Percentiles rank a stretch among this genome's conserved stretches.
Conservation (phyloP, 228 moss, liverwort and hornwort species). For the Sphagnum magellanicum region DNA sequence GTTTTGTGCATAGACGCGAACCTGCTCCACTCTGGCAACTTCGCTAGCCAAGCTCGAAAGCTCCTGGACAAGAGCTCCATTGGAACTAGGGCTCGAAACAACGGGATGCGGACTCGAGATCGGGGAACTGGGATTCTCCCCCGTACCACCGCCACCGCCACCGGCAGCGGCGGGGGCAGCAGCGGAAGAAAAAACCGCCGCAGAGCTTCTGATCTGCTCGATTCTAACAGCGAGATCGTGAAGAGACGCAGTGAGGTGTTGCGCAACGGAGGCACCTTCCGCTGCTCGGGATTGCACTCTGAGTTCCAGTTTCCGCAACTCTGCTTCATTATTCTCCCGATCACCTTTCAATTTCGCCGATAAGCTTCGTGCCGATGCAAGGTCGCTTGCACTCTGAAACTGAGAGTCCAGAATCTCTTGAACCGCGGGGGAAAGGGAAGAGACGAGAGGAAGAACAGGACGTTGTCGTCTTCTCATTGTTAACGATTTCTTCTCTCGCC, state of each 20-base stretch:
- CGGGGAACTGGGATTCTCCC: conserved; percentile 4
- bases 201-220: conserved; percentile 16
- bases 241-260: conserved; percentile 13
- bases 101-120: conserved; percentile 3
- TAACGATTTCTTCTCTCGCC: too few species aligned
- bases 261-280: conserved; percentile 19
- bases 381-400: conserved; percentile 31
- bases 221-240: conserved; percentile 19
- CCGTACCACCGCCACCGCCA: conserved; percentile 7
- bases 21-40: conserved; percentile 62
- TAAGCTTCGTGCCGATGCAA: conserved; percentile 21
- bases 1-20: conserved; percentile 59
- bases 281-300: conserved; percentile 19
- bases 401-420: conserved; percentile 21
- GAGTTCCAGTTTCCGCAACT: conserved; percentile 16
- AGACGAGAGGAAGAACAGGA: conserved; percentile 10
- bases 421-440: conserved; percentile 24
- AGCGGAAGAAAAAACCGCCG: neutral
- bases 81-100: conserved; percentile 13
- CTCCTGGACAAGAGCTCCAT: conserved; percentile 29
- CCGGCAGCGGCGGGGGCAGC: neutral
- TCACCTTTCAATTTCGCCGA: conserved; percentile 24
- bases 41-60: conserved; percentile 56
- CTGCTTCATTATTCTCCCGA: conserved; percentile 15
- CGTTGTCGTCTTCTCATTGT: too few species aligned